Conservation (phyloP, 1,139 yeast genomes). For the Lodderomyces jiufengensis region DNA sequence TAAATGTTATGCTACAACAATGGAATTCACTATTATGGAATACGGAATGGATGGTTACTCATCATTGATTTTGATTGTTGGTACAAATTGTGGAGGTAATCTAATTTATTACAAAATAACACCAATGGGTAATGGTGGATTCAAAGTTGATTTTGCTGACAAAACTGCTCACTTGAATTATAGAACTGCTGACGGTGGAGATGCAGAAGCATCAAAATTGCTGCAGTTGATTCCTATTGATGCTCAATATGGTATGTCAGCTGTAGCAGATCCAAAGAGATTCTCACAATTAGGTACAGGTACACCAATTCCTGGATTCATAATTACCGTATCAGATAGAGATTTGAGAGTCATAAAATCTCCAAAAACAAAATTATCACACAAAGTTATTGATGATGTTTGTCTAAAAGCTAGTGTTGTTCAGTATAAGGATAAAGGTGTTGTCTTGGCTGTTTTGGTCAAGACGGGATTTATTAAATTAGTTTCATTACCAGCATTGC, state of each 20-base stretch:
- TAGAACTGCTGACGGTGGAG: slow-evolving; percentile 28
- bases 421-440: slow-evolving; percentile 27
- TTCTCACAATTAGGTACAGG: slow-evolving; percentile 66
- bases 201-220: slow-evolving; percentile 45
- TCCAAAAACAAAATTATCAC: slow-evolving; percentile 60
- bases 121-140: slow-evolving; percentile 70
- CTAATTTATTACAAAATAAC: slow-evolving; percentile 61
- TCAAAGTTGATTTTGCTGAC: slow-evolving; percentile 56
- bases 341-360: slow-evolving; percentile 65
- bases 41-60: slow-evolving; percentile 66
- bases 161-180: slow-evolving; percentile 40
- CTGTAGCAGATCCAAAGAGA: slow-evolving; percentile 58
- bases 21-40: slow-evolving; percentile 73
- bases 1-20: slow-evolving; percentile 47
- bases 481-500: slow-evolving; percentile 36
- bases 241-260: slow-evolving; percentile 54
- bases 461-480: slow-evolving; percentile 39
- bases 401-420: slow-evolving; percentile 47
- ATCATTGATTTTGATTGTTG: slow-evolving; percentile 68
- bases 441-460: slow-evolving; percentile 34
- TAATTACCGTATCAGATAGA: slow-evolving; percentile 54
- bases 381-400: slow-evolving; percentile 62
- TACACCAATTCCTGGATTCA: slow-evolving; percentile 55
- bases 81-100: slow-evolving; percentile 75
- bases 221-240: slow-evolving; percentile 58